Percentiles rank a stretch among this genome's conserved stretches.
These are phyloP conservation scores for Nemania sp. DNA, from an alignment of 2,329 filamentous ascomycete species.

Conservation along the genomic window DNA sequence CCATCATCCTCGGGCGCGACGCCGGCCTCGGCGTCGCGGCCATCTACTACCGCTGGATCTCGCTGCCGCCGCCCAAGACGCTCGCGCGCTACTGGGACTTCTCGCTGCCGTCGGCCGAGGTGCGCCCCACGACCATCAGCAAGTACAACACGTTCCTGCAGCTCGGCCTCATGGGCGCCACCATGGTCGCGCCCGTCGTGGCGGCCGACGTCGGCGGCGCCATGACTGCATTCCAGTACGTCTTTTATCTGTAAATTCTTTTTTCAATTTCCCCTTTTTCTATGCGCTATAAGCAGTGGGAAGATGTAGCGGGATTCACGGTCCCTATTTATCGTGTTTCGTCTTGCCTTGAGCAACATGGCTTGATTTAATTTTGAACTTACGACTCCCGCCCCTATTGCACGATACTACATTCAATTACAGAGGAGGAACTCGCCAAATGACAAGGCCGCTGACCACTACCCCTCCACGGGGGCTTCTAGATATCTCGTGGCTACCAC, in stretches of 20 bases:
- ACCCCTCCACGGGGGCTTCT: conserved; percentile 38
- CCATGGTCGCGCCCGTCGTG: conserved; percentile 79
- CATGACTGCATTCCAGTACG: conserved; percentile 68
- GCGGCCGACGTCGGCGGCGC: conserved; percentile 58
- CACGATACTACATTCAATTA: too few relatives aligned
- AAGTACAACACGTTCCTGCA: conserved; percentile 96
- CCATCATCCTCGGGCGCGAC: conserved; percentile 89
- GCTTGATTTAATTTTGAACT: too few relatives aligned
- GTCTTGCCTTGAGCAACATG: too few relatives aligned
- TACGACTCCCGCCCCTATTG: too few relatives aligned
- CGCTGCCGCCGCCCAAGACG: conserved; percentile 89
- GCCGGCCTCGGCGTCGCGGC: conserved; percentile 81
- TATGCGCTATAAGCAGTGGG: background rate
- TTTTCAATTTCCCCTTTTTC: background rate
- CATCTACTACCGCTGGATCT: conserved; percentile 95
- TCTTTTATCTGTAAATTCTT: conserved; percentile 28
- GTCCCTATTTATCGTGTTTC: too few relatives aligned
- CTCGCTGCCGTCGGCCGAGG: conserved; percentile 83
- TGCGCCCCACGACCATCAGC: conserved; percentile 80
- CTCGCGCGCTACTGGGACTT: conserved; percentile 97
- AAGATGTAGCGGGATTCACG: too few relatives aligned
- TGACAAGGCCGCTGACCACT: too few relatives aligned
- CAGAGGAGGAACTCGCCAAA: too few relatives aligned
- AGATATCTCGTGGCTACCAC: conserved; percentile 86
- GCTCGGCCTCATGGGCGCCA: conserved; percentile 81